Base-by-base conservation (phyloP, 805 yeast genomes). In the Candida tallmaniae region DNA sequence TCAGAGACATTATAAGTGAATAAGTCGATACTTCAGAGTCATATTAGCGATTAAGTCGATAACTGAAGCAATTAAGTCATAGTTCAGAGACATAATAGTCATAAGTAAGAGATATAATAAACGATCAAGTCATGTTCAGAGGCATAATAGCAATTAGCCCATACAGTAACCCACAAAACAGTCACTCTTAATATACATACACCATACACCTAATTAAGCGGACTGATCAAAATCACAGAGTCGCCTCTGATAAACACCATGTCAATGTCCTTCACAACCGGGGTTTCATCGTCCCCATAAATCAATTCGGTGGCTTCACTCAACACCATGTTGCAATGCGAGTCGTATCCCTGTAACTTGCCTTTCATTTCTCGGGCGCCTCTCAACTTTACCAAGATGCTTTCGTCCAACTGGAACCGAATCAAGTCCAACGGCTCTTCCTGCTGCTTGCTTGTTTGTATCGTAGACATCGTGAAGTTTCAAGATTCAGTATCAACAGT, bases 201-300 rank as follows among this genome's bases (percentile, higher is more conserved):
- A n/a, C n/a, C n/a, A n/a, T n/a, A n/a, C n/a, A n/a, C n/a, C n/a
- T n/a, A n/a, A n/a, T n/a, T n/a, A n/a, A n/a, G n/a, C n/a, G 73
- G 70, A 35, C 83, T 78, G 35, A 93, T 80, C 47, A 89, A 71
- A 32, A 94, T 86, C 28, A 93, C 97, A 3, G 94, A 80, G 61
- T 93, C 98, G n/a, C 99, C 99, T 65, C 99, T 80, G 11, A 93
- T 89, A 62, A 90, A 90, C 27, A 93, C 79, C 88, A 93, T 85
- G 36, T 86, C 96, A 12, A 87, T 74, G 42, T 73, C 71, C 51
- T 79, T 83, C 23, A 62, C 64, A n/a, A 44, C 49, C 2, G 65
- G 62, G 29, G 69, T 71, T 3, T 62, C 74, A n/a, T 41, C 48
- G 4, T 70, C 78, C 21, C 68, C 73, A 55, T 75, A 85, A 24